Evolutionary conservation across 2,329 filamentous ascomycete species (phyloP).

Genomic region (Diaporthe helianthi): DNA sequence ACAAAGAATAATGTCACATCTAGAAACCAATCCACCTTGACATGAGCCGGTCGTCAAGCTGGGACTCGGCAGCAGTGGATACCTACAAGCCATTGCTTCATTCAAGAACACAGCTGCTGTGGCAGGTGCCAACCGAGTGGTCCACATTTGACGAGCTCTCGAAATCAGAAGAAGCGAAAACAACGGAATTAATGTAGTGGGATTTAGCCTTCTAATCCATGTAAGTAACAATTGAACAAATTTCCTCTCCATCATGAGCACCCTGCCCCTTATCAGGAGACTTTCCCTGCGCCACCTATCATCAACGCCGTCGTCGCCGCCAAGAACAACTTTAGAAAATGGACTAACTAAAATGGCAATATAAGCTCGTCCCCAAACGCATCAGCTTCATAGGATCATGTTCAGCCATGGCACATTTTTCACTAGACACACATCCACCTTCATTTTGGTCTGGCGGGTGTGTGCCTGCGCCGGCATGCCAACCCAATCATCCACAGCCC

Average conservation of each 20-base stretch:
- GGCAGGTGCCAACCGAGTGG: not conserved
- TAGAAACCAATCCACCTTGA: too few species aligned
- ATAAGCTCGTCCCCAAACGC: not conserved
- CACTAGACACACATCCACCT: not conserved
- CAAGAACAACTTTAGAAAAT: not conserved
- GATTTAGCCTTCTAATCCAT: not conserved
- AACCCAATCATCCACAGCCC: too few species aligned
- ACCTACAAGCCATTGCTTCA: slow-evolving; percentile 8
- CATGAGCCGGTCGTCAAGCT: too few species aligned
- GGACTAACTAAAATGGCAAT: not conserved
- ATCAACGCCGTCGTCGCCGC: not conserved
- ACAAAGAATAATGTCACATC: too few species aligned
- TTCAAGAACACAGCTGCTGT: not conserved
- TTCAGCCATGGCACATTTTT: too few species aligned
- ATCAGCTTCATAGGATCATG: not conserved
- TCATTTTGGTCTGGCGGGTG: not conserved
- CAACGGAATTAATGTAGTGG: not conserved
- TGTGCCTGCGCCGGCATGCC: not conserved
- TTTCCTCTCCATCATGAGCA: not conserved
- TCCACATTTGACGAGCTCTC: not conserved
- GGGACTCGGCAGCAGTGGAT: not conserved
- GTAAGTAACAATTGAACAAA: not conserved
- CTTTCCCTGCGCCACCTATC: slow-evolving; percentile 8
- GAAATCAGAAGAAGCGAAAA: not conserved
- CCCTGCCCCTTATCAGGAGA: not conserved